phyloP scores from a whole-genome alignment of 2,329 filamentous ascomycete species.

The Calonectria fujianensis region DNA sequence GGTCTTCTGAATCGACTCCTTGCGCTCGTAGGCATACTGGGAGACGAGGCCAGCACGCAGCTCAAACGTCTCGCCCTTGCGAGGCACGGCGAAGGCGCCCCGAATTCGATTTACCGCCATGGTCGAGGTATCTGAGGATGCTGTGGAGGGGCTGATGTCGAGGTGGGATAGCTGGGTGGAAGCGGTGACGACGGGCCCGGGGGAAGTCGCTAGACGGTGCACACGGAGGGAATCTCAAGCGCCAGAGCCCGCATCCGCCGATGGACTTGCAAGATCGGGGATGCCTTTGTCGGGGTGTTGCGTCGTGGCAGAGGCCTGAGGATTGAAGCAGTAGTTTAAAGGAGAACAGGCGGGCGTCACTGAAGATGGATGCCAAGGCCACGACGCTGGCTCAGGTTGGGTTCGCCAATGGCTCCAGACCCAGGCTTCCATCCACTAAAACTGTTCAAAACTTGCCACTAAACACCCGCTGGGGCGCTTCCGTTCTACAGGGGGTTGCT shows the following conservation, averaged over 20 bases:
- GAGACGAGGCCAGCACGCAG: conserved; percentile 95
- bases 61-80: conserved; percentile 99
- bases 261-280: conserved; percentile 37
- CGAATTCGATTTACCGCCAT: conserved; percentile 98
- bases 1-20: conserved; percentile 99
- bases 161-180: conserved; percentile 37
- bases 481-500: conserved; percentile 32
- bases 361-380: conserved; percentile 51
- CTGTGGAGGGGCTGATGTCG: conserved; percentile 27
- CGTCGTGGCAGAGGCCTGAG: conserved; percentile 38
- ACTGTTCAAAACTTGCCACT: conserved; percentile 28
- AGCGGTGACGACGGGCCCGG: conserved; percentile 50
- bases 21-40: conserved; percentile 99
- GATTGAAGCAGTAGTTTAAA: conserved; percentile 47
- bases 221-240: conserved; percentile 42
- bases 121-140: conserved; percentile 54
- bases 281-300: conserved; percentile 39
- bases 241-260: conserved; percentile 47
- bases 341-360: conserved; percentile 49
- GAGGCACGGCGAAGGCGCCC: conserved; percentile 92
- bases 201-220: conserved; percentile 40
- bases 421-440: conserved; percentile 42
- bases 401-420: conserved; percentile 24
- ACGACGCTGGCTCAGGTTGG: conserved; percentile 44
- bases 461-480: background rate